Evolutionary conservation across 768 basidiomycete species (phyloP).

Genomic region (Leccinellum rugosiceps): DNA sequence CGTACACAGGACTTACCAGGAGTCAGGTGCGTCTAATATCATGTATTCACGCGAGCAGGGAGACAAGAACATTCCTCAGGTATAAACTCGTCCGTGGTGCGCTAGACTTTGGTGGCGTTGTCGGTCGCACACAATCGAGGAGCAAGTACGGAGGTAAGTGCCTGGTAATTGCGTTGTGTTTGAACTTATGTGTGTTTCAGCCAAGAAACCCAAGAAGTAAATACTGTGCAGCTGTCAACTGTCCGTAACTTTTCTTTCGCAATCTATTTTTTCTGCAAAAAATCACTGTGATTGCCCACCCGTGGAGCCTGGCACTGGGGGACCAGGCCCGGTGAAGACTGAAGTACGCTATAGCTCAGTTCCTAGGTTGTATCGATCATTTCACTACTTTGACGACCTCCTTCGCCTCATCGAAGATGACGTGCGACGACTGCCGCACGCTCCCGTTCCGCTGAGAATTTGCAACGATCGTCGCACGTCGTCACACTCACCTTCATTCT

Average conservation of each 20-base stretch:
- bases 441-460: not conserved
- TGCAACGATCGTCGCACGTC: not conserved
- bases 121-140: conserved; percentile 72
- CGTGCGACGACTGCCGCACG: not conserved
- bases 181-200: conserved; percentile 36
- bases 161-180: not conserved
- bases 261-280: not conserved
- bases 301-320: too few species aligned
- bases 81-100: conserved; percentile 96
- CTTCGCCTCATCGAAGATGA: not conserved
- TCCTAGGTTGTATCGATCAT: not conserved
- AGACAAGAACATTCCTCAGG: conserved; percentile 38
- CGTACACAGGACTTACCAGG: conserved; percentile 97
- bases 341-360: not conserved
- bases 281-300: not conserved
- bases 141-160: conserved; percentile 88
- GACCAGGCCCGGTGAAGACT: too few species aligned
- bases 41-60: not conserved
- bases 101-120: conserved; percentile 87
- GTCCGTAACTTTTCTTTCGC: not conserved
- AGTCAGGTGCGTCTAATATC: conserved; percentile 66
- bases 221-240: not conserved
- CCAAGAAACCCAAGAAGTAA: conserved; percentile 85
- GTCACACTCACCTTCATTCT: not conserved
- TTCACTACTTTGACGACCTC: not conserved